Conservation (phyloP, 108 stramenopile species). For the Seminavis robusta region DNA sequence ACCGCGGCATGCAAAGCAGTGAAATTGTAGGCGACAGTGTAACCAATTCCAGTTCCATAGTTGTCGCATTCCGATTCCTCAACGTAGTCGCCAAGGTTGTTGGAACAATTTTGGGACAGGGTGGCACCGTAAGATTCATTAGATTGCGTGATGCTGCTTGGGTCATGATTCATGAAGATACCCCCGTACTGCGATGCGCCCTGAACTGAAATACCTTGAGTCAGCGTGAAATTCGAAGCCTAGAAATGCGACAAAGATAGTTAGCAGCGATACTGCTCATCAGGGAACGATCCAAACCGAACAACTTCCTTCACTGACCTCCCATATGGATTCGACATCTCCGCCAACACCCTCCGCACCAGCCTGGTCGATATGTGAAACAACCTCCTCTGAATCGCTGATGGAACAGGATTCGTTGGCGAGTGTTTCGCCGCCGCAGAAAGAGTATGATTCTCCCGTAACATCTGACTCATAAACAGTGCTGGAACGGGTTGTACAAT, state of each 20-base stretch:
- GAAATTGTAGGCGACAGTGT: conserved; percentile 62
- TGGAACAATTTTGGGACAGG: conserved; percentile 2
- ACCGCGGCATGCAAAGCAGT: conserved; percentile 54
- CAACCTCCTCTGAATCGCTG: conserved; percentile 24
- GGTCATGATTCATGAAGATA: conserved; percentile 53
- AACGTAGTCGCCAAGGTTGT: conserved; percentile 8
- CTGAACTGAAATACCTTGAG: no score
- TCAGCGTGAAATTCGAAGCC: no score
- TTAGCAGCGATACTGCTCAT: no score
- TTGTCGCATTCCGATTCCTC: conserved; percentile 29
- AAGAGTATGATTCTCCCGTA: conserved; percentile 49
- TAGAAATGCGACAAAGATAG: no score
- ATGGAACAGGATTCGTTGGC: conserved; percentile 18
- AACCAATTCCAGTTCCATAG: conserved; percentile 63
- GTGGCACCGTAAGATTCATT: conserved; percentile 26
- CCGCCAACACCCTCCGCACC: conserved; percentile 18
- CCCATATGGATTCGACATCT: no score
- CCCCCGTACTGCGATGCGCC: conserved; percentile 61
- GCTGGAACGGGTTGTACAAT: conserved; percentile 39
- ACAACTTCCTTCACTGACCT: no score
- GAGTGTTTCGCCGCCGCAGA: conserved; percentile 43
- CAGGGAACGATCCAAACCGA: no score
- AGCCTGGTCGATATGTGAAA: conserved; percentile 23
- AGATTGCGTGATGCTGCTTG: conserved; percentile 14
- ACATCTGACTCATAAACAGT: conserved; percentile 5